Evolutionary conservation across 2,329 filamentous ascomycete species (phyloP).

Genomic region (Daldinia sp.): DNA sequence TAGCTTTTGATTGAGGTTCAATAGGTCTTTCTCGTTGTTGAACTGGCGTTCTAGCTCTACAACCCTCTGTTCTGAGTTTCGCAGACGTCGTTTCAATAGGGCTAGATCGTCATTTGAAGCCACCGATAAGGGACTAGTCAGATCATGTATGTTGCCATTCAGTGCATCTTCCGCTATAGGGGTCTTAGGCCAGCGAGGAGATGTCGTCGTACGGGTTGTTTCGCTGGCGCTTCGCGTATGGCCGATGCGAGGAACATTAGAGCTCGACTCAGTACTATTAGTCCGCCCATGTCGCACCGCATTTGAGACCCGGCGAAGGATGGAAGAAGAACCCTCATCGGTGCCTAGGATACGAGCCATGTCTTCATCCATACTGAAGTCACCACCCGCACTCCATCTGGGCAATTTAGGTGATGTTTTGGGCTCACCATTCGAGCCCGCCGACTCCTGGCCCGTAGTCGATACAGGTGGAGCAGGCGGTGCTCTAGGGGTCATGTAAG

Average conservation of each 20-base stretch:
- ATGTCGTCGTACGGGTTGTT: conserved; percentile 69
- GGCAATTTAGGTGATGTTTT: conserved; percentile 73
- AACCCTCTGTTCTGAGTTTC: conserved; percentile 83
- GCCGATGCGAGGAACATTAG: conserved; percentile 53
- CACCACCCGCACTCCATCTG: conserved; percentile 79
- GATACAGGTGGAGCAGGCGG: conserved; percentile 62
- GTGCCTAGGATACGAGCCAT: conserved; percentile 86
- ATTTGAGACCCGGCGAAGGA: conserved; percentile 89
- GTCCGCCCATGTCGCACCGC: conserved; percentile 92
- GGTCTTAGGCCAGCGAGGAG: conserved; percentile 75
- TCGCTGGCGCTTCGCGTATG: conserved; percentile 72
- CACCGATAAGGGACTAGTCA: conserved; percentile 76
- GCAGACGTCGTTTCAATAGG: conserved; percentile 76
- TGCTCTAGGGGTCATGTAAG: conserved; percentile 66
- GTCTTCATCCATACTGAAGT: conserved; percentile 95
- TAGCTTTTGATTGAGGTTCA: conserved; percentile 85
- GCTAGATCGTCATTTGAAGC: conserved; percentile 69
- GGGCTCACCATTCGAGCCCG: conserved; percentile 51
- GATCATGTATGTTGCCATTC: conserved; percentile 61
- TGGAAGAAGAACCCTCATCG: conserved; percentile 79
- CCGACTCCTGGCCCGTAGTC: conserved; percentile 57
- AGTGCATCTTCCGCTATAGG: conserved; percentile 65
- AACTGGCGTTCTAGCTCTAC: conserved; percentile 87
- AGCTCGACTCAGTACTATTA: conserved; percentile 73
- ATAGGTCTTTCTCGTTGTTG: conserved; percentile 68